Percentiles rank a stretch among this genome's conserved stretches.
phyloP scores from a whole-genome alignment of 371 early-diverging fungal species.

The Mortierella sp. region DNA sequence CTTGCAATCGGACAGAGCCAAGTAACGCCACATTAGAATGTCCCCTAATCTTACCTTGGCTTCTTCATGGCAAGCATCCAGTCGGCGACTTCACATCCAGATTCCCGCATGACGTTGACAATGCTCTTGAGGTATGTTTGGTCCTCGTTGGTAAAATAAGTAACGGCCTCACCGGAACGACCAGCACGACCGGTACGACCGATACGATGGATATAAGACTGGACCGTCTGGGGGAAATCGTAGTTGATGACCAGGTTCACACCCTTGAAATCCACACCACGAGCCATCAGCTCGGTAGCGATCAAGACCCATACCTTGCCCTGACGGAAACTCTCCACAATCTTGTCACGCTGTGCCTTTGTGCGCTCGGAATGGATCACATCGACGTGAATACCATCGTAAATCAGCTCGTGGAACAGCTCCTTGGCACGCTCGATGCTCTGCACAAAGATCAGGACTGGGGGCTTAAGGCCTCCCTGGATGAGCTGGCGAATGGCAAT shows the following conservation, averaged over 20 bases:
- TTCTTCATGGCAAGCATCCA: constrained; percentile 95
- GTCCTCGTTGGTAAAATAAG: constrained; percentile 96
- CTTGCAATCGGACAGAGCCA: too few species aligned
- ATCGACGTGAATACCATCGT: constrained; percentile 97
- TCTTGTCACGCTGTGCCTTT: constrained; percentile 91
- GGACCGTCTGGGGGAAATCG: constrained; percentile 95
- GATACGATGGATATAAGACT: constrained; percentile 95
- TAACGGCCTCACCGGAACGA: constrained; percentile 82
- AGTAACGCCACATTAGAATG: background rate
- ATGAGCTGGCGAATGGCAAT: constrained; percentile 93
- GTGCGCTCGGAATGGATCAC: constrained; percentile 96
- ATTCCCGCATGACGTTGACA: constrained; percentile 96
- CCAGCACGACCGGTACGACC: constrained; percentile 95
- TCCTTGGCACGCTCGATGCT: constrained; percentile 97
- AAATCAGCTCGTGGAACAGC: constrained; percentile 93
- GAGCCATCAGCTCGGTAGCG: constrained; percentile 96
- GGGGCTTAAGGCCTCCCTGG: constrained; percentile 87
- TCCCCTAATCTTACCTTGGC: constrained; percentile 62
- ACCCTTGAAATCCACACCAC: constrained; percentile 96
- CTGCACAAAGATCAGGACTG: constrained; percentile 95
- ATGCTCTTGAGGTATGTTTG: constrained; percentile 88
- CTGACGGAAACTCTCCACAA: constrained; percentile 90
- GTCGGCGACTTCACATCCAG: constrained; percentile 96
- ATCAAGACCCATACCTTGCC: constrained; percentile 97
- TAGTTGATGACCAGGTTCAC: constrained; percentile 95